phyloP scores from a whole-genome alignment of 1,284 basidiomycete species.

The Leccinum solheimii region DNA sequence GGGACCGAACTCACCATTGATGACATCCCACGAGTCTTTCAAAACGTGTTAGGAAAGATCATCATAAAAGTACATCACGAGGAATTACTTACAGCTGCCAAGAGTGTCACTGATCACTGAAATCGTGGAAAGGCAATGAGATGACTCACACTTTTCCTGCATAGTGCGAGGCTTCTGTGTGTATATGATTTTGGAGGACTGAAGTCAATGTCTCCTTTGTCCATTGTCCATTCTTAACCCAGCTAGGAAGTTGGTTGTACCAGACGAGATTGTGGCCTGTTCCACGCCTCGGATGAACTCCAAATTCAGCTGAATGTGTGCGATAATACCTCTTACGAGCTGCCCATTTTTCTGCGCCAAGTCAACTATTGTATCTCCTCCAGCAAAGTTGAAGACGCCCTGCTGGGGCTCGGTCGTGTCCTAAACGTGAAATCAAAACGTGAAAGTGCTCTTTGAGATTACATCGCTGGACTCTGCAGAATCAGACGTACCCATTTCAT shows the following conservation, averaged over 20 bases:
- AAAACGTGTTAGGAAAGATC: not conserved
- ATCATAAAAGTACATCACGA: not conserved
- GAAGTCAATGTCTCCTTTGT: conserved; percentile 17
- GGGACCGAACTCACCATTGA: conserved; percentile 17
- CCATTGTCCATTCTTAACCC: conserved; percentile 23
- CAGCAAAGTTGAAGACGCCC: conserved; percentile 30
- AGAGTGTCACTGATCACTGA: not conserved
- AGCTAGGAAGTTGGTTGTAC: conserved; percentile 19
- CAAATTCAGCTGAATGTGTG: not conserved
- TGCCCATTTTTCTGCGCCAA: conserved; percentile 27
- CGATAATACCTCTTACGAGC: conserved; percentile 19
- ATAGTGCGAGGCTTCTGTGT: conserved; percentile 19
- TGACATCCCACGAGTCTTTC: conserved; percentile 26
- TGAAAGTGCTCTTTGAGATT: not conserved
- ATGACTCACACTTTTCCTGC: conserved; percentile 16
- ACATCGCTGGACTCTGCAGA: not conserved
- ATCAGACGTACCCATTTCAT: conserved; percentile 24
- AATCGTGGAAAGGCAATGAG: not conserved
- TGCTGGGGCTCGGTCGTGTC: conserved; percentile 25
- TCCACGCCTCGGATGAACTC: not conserved
- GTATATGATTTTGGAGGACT: conserved; percentile 20
- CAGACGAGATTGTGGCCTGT: conserved; percentile 26
- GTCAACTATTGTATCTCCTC: conserved; percentile 28
- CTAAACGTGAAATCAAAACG: conserved; percentile 2
- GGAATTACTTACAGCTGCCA: conserved; percentile 16